Percentiles rank a stretch among this genome's conserved stretches.
Evolutionary conservation across 768 basidiomycete genomes (phyloP).

Genomic region (Auricularia heimuer): DNA sequence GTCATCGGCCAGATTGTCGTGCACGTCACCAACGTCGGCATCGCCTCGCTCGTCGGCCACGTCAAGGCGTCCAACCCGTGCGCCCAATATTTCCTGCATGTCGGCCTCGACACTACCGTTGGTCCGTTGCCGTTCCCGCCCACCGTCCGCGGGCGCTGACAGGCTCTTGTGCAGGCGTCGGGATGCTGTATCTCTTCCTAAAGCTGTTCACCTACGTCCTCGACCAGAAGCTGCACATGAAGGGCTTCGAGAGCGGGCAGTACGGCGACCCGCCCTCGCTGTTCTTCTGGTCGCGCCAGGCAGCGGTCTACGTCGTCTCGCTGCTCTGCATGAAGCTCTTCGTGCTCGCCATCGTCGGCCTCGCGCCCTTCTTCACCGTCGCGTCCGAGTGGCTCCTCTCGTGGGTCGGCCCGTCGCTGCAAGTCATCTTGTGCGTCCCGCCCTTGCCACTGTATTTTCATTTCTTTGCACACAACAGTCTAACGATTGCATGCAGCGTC

Average conservation of each 20-base stretch:
- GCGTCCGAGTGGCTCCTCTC: slow-evolving; percentile 82
- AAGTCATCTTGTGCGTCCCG: slow-evolving; percentile 68
- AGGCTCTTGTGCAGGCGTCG: slow-evolving; percentile 50
- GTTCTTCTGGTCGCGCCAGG: slow-evolving; percentile 64
- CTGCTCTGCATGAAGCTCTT: slow-evolving; percentile 85
- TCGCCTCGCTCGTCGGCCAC: slow-evolving; percentile 67
- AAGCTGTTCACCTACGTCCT: slow-evolving; percentile 55
- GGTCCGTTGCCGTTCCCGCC: slow-evolving; percentile 37
- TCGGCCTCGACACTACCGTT: slow-evolving; percentile 83
- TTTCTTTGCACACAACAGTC: background rate
- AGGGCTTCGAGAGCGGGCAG: slow-evolving; percentile 77
- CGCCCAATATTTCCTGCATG: slow-evolving; percentile 85
- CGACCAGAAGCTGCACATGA: slow-evolving; percentile 50
- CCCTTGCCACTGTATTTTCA: background rate
- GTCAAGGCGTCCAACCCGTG: slow-evolving; percentile 75
- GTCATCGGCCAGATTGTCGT: slow-evolving; percentile 77
- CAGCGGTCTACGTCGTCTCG: slow-evolving; percentile 71
- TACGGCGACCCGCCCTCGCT: slow-evolving; percentile 80
- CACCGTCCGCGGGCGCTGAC: too few relatives aligned
- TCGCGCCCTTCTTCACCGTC: slow-evolving; percentile 59
- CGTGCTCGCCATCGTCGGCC: slow-evolving; percentile 64
- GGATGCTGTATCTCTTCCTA: slow-evolving; percentile 65
- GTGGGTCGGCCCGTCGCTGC: slow-evolving; percentile 61
- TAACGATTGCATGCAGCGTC: slow-evolving; percentile 34
- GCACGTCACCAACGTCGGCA: slow-evolving; percentile 66